A percentile compares a stretch with the other conserved stretches of the same genome.
phyloP scores from a whole-genome alignment of 1,284 basidiomycete genomes.

The Trichosporon coremiiforme region DNA sequence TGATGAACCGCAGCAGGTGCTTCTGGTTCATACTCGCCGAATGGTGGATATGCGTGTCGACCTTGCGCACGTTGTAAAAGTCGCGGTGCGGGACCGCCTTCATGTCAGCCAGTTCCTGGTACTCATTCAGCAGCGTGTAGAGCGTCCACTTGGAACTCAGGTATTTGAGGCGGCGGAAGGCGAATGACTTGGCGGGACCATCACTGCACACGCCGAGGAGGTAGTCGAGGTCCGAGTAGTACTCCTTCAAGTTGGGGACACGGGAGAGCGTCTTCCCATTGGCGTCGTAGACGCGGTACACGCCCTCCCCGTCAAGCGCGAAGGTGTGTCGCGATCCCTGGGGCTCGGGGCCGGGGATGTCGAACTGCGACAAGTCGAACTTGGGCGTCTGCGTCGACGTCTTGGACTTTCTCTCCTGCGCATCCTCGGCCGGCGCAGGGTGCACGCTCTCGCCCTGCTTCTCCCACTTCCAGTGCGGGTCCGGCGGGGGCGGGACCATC shows the following conservation, averaged over 20 bases:
- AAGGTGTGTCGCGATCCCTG: constrained; percentile 62
- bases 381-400: constrained; percentile 30
- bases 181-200: constrained; percentile 94
- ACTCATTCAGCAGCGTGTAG: constrained; percentile 90
- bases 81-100: constrained; percentile 75
- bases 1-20: constrained; percentile 98
- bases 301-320: constrained; percentile 77
- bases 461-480: constrained; percentile 88
- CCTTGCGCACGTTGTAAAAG: constrained; percentile 98
- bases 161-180: constrained; percentile 89
- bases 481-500: constrained; percentile 85
- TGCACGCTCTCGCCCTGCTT: constrained; percentile 58
- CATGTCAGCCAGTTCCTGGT: constrained; percentile 93
- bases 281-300: constrained; percentile 76
- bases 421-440: constrained; percentile 20
- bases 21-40: constrained; percentile 99
- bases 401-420: constrained; percentile 29
- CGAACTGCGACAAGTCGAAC: constrained; percentile 65
- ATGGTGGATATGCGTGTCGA: constrained; percentile 98
- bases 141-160: constrained; percentile 94
- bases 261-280: constrained; percentile 65
- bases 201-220: constrained; percentile 82
- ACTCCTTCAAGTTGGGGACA: constrained; percentile 86
- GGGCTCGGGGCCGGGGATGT: constrained; percentile 65
- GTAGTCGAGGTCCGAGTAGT: constrained; percentile 93